These are phyloP conservation scores for Sordaria brevicollis DNA, from an alignment of 495 filamentous ascomycete genomes.

Conservation along the genomic window DNA sequence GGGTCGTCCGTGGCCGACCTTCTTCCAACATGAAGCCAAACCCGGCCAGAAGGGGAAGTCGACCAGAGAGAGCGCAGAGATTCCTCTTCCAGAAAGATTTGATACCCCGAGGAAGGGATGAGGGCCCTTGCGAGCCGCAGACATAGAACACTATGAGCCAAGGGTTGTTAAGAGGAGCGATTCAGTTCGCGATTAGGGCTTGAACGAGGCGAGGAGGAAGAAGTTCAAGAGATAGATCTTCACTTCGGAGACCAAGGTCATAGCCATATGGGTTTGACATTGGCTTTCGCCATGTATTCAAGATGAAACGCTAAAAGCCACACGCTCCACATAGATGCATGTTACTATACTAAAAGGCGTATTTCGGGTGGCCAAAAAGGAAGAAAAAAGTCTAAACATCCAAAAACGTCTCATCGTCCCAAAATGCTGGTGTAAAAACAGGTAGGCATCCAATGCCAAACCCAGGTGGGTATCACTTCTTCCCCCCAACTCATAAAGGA, in stretches of 20 bases:
- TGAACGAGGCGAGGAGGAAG: background rate
- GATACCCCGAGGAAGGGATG: background rate
- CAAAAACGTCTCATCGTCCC: background rate
- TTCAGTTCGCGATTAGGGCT: background rate
- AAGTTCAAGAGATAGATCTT: background rate
- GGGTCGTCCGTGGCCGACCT: background rate
- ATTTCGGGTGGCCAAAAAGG: background rate
- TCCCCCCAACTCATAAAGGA: background rate
- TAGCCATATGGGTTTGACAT: background rate
- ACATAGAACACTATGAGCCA: background rate
- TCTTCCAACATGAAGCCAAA: no score
- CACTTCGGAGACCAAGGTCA: background rate
- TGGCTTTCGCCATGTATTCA: background rate
- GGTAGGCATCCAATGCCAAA: background rate
- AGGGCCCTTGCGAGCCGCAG: background rate
- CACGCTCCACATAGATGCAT: background rate
- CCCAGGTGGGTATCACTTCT: background rate
- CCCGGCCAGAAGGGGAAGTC: background rate
- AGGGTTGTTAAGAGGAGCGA: background rate
- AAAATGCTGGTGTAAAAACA: background rate
- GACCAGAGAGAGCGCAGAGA: background rate
- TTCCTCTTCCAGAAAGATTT: background rate
- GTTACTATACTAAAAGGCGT: background rate
- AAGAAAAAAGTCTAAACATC: background rate
- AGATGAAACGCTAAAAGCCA: background rate